Evolutionary conservation across 192 early-diverging fungal species (phyloP).

Genomic region (Dispira parvispora): DNA sequence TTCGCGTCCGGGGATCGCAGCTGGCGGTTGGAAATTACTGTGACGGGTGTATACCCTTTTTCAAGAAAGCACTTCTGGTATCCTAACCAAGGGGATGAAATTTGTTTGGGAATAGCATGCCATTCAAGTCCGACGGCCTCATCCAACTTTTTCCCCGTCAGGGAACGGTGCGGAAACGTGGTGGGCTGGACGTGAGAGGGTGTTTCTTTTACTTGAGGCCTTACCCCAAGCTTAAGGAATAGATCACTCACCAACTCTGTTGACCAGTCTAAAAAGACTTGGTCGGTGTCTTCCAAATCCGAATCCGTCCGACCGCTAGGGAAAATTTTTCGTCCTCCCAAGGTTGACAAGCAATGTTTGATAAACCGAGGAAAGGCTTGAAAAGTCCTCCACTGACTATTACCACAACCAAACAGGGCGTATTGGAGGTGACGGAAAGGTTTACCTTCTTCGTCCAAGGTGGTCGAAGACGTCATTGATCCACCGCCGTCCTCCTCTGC

Average conservation of each 20-base stretch:
- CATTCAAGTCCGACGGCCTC: neutral
- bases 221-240: neutral
- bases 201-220: neutral
- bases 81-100: neutral
- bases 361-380: conserved; percentile 33
- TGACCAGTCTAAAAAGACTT: neutral
- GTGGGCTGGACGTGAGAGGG: neutral
- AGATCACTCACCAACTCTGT: neutral
- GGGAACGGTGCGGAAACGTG: neutral
- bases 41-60: neutral
- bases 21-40: conserved; percentile 1
- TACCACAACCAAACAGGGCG: conserved; percentile 40
- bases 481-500: neutral
- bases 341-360: conserved; percentile 19
- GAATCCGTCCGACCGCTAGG: conserved; percentile 29
- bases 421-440: conserved; percentile 24
- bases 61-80: neutral
- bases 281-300: conserved; percentile 18
- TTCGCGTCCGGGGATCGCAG: neutral
- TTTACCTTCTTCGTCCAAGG: neutral
- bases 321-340: conserved; percentile 29
- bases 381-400: conserved; percentile 40
- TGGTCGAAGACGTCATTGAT: neutral
- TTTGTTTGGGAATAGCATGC: neutral
- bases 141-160: neutral